Conservation (phyloP, 257 asterid species). For the Scutellaria baicalensis region DNA sequence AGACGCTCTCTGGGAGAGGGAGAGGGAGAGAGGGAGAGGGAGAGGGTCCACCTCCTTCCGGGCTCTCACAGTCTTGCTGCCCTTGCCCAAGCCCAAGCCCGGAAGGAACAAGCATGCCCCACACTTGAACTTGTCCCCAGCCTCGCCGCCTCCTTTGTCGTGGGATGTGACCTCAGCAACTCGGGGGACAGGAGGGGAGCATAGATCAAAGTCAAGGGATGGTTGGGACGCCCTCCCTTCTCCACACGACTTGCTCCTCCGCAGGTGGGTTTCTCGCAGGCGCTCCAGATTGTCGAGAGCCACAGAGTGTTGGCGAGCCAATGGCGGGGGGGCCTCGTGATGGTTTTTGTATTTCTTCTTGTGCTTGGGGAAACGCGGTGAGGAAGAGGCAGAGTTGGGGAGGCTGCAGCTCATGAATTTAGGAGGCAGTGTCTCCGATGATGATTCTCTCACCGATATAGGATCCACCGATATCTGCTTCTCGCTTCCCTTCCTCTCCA, state of each 20-base stretch:
- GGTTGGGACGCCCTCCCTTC: slow-evolving; percentile 51
- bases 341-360: slow-evolving; percentile 23
- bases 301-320: slow-evolving; percentile 57
- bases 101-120: slow-evolving; percentile 80
- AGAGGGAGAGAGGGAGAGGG: background rate
- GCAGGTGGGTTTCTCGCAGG: slow-evolving; percentile 42
- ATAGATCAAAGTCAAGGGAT: slow-evolving; percentile 46
- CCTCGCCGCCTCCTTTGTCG: background rate
- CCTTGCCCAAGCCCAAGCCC: slow-evolving; percentile 56
- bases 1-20: slow-evolving; percentile 54
- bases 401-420: slow-evolving; percentile 56
- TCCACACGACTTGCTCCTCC: slow-evolving; percentile 75
- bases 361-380: slow-evolving; percentile 37
- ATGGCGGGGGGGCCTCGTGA: slow-evolving; percentile 1
- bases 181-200: slow-evolving; percentile 18
- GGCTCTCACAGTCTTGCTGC: slow-evolving; percentile 37
- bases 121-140: slow-evolving; percentile 48
- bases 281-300: slow-evolving; percentile 68
- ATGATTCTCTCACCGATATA: slow-evolving; percentile 31
- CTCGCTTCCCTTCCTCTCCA: slow-evolving; percentile 34
- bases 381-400: slow-evolving; percentile 45
- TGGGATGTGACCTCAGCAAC: background rate
- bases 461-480: slow-evolving; percentile 72
- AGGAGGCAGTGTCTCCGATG: background rate
- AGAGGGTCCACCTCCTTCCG: slow-evolving; percentile 22